Conservation (phyloP, 2,329 filamentous ascomycete genomes). For the Hortaea sp. region DNA sequence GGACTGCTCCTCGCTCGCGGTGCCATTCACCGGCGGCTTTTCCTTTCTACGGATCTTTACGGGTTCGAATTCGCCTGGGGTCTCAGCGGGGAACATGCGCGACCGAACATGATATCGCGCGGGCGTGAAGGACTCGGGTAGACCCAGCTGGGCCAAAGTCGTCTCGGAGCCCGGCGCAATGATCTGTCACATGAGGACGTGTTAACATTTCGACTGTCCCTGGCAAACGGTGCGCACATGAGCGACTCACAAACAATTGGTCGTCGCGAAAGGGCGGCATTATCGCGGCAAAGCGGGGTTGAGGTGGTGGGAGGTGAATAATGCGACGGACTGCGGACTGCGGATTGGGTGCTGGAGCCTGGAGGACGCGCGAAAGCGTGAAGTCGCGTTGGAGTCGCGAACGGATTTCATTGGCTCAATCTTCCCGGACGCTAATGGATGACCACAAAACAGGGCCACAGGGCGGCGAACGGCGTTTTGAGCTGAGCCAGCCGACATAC, state of each 20-base stretch:
- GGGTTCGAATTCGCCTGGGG: constrained; percentile 70
- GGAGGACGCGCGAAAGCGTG: background rate
- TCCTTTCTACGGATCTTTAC: constrained; percentile 57
- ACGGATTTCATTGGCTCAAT: background rate
- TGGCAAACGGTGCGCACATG: background rate
- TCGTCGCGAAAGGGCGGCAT: constrained; percentile 28
- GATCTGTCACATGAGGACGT: constrained; percentile 32
- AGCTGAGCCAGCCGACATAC: background rate
- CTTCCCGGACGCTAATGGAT: background rate
- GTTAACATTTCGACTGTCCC: background rate
- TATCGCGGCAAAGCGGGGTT: background rate
- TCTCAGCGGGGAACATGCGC: constrained; percentile 79
- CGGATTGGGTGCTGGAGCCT: background rate
- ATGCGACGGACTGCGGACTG: background rate
- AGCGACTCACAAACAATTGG: constrained; percentile 21
- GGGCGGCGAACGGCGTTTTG: background rate
- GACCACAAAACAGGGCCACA: background rate
- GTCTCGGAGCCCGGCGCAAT: constrained; percentile 79
- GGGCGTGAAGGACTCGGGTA: constrained; percentile 81
- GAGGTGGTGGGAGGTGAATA: background rate
- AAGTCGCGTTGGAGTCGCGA: background rate
- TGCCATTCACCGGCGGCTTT: constrained; percentile 9
- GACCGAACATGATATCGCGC: constrained; percentile 79
- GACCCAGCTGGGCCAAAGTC: constrained; percentile 82
- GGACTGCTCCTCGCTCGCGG: constrained; percentile 20